Evolutionary conservation across 1,139 yeast species (phyloP).

Genomic region (Protomyces gravidus): DNA sequence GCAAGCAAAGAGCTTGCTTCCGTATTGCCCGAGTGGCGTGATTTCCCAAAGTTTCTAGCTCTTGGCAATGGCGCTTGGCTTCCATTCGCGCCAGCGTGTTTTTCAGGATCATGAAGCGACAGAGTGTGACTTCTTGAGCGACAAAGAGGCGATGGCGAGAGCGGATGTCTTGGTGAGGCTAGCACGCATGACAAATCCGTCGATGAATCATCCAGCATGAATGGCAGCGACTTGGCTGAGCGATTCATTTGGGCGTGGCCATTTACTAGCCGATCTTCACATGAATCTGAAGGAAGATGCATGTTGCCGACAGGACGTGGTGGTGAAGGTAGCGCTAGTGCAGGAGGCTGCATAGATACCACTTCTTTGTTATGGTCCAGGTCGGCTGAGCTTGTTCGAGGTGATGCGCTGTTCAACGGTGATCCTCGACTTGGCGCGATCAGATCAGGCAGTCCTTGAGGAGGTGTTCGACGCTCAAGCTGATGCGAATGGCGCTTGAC

Average conservation of each 20-base stretch:
- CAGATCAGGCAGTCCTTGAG: too few species aligned
- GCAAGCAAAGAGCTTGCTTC: not conserved
- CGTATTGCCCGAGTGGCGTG: not conserved
- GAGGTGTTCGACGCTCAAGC: too few species aligned
- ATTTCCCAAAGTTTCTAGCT: too few species aligned
- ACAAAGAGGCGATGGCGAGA: not conserved
- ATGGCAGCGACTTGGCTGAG: not conserved
- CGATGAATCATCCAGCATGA: not conserved
- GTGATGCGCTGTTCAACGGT: too few species aligned
- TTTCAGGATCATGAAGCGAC: not conserved
- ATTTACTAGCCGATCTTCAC: too few species aligned
- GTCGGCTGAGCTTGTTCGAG: too few species aligned
- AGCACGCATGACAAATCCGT: not conserved
- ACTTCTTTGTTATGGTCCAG: too few species aligned
- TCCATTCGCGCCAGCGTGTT: not conserved
- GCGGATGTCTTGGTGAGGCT: not conserved
- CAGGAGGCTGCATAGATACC: not conserved
- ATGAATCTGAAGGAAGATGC: too few species aligned
- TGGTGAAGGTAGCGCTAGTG: not conserved
- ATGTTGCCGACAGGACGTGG: not conserved
- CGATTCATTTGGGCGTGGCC: too few species aligned
- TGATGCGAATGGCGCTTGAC: too few species aligned
- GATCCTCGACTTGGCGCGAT: too few species aligned
- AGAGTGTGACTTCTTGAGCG: not conserved
- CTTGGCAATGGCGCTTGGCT: too few species aligned